phyloP scores from a whole-genome alignment of 345 rosid species.

The Citrus cavaleriei region DNA sequence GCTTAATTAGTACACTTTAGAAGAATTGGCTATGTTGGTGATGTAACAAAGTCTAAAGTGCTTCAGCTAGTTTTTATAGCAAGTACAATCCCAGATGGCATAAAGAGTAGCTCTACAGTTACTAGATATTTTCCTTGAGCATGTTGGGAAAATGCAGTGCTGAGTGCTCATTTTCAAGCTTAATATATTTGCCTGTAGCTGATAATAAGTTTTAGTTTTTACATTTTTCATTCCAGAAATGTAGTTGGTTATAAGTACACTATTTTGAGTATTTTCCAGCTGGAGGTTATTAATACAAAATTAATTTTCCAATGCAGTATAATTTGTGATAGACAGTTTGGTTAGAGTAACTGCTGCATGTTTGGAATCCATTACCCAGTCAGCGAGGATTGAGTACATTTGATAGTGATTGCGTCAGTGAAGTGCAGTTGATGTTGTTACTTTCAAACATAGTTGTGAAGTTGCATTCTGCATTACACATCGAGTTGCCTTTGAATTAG shows the following conservation, averaged over 20 bases:
- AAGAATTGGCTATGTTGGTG: not conserved
- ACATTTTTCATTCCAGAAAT: not conserved
- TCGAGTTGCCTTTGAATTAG: not conserved
- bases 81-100: not conserved
- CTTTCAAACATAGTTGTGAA: not conserved
- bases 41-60: not conserved
- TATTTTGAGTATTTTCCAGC: not conserved
- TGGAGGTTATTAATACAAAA: not conserved
- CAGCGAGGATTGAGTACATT: not conserved
- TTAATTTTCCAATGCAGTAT: not conserved
- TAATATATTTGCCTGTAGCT: not conserved
- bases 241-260: not conserved
- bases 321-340: not conserved
- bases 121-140: not conserved
- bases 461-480: not conserved
- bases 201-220: not conserved
- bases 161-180: not conserved
- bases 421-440: not conserved
- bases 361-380: not conserved
- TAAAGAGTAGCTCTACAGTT: not conserved
- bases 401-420: not conserved
- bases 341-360: not conserved
- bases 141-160: not conserved
- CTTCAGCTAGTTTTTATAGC: not conserved
- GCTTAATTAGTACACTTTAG: not conserved